These are phyloP conservation scores for Nakazawaea anatomiae DNA, from an alignment of 805 yeast species.

Conservation along the genomic window DNA sequence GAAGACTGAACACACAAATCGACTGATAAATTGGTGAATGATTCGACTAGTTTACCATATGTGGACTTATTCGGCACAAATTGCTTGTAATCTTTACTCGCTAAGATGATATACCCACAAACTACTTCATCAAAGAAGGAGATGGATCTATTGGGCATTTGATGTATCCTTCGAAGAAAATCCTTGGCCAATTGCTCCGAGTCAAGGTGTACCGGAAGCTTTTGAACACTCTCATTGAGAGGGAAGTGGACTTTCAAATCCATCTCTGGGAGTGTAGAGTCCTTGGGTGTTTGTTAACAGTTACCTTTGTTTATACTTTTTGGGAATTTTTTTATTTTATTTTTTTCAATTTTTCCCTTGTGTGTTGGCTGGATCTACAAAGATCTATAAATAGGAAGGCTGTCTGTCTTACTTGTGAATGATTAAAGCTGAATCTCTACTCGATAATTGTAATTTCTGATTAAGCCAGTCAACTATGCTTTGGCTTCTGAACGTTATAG, in stretches of 20 bases:
- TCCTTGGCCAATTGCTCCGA: neutral
- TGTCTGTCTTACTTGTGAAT: too few relatives aligned
- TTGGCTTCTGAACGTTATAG: too few relatives aligned
- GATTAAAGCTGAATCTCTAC: too few relatives aligned
- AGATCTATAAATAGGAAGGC: too few relatives aligned
- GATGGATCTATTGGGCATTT: slow-evolving; percentile 6
- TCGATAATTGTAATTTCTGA: too few relatives aligned
- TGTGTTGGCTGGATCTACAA: too few relatives aligned
- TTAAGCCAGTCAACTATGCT: too few relatives aligned
- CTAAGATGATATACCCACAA: slow-evolving; percentile 3
- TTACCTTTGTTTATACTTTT: neutral
- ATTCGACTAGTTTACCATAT: neutral
- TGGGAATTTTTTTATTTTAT: neutral
- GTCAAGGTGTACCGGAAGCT: neutral
- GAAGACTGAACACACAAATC: slow-evolving; percentile 8
- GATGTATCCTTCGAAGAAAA: neutral
- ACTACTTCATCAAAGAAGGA: slow-evolving; percentile 8
- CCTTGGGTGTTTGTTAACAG: too few relatives aligned
- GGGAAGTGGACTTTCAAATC: slow-evolving; percentile 9
- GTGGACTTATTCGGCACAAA: neutral
- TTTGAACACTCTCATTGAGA: neutral
- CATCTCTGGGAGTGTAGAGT: neutral
- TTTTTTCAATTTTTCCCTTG: too few relatives aligned
- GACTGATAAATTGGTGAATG: neutral
- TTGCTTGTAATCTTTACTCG: neutral